Evolutionary conservation across 2,329 filamentous ascomycete species (phyloP).

Genomic region (Orbilia oligospora): DNA sequence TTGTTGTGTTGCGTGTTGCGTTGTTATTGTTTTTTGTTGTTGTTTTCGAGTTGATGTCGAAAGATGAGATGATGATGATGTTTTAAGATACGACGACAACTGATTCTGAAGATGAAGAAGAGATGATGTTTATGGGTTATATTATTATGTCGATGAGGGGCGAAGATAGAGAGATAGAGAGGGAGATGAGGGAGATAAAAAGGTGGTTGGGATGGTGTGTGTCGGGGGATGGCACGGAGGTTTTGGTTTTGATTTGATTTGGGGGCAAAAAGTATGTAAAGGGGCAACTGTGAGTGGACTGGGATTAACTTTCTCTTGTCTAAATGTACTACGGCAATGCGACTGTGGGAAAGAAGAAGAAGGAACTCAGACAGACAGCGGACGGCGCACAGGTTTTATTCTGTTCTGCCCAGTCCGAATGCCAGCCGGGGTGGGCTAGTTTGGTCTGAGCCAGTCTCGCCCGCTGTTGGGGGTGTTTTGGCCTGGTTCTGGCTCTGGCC

Average conservation of each 20-base stretch:
- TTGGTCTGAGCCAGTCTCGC: constrained; percentile 30
- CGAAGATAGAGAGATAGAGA: constrained; percentile 62
- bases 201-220: constrained; percentile 33
- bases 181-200: constrained; percentile 54
- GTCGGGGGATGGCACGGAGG: constrained; percentile 51
- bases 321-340: constrained; percentile 7
- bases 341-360: constrained; percentile 23
- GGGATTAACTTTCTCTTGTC: constrained; percentile 2
- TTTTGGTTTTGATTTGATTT: constrained; percentile 25
- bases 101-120: not conserved
- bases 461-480: constrained; percentile 32
- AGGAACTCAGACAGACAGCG: constrained; percentile 40
- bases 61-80: constrained; percentile 61
- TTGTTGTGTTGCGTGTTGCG: constrained; percentile 33
- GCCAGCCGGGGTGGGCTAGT: constrained; percentile 35
- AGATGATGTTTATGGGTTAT: constrained; percentile 5
- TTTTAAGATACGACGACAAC: not conserved
- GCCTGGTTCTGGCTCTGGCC: constrained; percentile 26
- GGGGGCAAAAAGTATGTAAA: constrained; percentile 17
- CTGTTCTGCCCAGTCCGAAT: constrained; percentile 33
- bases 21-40: constrained; percentile 46
- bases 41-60: constrained; percentile 50
- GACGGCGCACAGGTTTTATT: constrained; percentile 58
- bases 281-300: not conserved
- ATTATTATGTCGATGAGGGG: constrained; percentile 57